These are phyloP conservation scores for Nitzschia sp. DNA, from an alignment of 108 stramenopile species.

Conservation along the genomic window DNA sequence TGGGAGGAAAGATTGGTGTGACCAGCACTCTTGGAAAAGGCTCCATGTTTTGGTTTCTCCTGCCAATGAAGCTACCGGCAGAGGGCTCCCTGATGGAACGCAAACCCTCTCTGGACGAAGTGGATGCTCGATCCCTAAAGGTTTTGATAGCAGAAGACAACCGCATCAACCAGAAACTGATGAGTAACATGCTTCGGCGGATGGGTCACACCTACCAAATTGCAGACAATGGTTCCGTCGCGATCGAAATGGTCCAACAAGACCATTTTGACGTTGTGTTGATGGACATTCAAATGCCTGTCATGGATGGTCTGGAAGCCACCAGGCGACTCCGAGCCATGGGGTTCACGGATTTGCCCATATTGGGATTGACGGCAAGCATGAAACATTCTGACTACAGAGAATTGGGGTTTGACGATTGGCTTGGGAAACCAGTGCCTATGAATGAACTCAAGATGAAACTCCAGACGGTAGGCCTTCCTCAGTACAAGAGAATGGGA, in stretches of 20 bases:
- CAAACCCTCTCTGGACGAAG: conserved; percentile 1
- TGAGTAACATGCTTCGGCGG: conserved; percentile 34
- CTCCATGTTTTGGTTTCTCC: conserved; percentile 34
- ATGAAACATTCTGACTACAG: conserved; percentile 27
- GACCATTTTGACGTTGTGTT: conserved; percentile 44
- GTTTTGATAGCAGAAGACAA: conserved; percentile 62
- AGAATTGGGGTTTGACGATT: conserved; percentile 40
- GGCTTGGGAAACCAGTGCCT: conserved; percentile 36
- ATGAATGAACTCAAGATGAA: conserved; percentile 42
- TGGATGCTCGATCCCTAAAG: background rate
- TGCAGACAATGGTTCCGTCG: conserved; percentile 43
- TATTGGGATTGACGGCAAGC: conserved; percentile 55
- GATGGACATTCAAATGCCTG: conserved; percentile 77
- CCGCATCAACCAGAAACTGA: conserved; percentile 48
- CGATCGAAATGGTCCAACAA: conserved; percentile 45
- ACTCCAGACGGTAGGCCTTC: conserved; percentile 7
- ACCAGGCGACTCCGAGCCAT: conserved; percentile 41
- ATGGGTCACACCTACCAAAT: conserved; percentile 30
- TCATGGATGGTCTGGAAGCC: conserved; percentile 69
- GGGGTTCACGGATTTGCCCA: conserved; percentile 39
- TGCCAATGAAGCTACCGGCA: conserved; percentile 25
- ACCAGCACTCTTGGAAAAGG: conserved; percentile 36
- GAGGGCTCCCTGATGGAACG: conserved; percentile 1
- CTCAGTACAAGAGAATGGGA: too few species aligned
- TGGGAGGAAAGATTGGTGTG: conserved; percentile 52